Evolutionary conservation across 768 basidiomycete species (phyloP).

Genomic region (Podaxis rugospora): DNA sequence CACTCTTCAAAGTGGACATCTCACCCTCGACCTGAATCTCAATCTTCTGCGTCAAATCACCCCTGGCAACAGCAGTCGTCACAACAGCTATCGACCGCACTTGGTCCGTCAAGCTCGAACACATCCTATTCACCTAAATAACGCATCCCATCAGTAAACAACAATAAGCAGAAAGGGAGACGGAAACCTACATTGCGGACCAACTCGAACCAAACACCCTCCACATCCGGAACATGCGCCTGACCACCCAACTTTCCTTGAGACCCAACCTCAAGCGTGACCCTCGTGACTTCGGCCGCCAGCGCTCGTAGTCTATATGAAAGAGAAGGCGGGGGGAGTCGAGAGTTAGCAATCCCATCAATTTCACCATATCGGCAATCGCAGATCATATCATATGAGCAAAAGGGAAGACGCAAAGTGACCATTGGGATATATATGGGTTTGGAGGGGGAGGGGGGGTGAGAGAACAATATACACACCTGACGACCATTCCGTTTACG

Average conservation of each 20-base stretch:
- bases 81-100: slow-evolving; percentile 82
- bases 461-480: slow-evolving; percentile 19
- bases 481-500: slow-evolving; percentile 56
- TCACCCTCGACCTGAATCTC: slow-evolving; percentile 85
- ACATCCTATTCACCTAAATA: slow-evolving; percentile 71
- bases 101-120: slow-evolving; percentile 73
- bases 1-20: slow-evolving; percentile 74
- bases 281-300: slow-evolving; percentile 79
- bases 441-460: neutral
- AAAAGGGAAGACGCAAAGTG: neutral
- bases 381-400: neutral
- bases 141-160: neutral
- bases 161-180: neutral
- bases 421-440: neutral
- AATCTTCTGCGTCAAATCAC: slow-evolving; percentile 90
- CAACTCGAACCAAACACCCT: slow-evolving; percentile 88
- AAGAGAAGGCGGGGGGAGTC: too few species aligned
- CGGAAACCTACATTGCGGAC: slow-evolving; percentile 58
- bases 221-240: slow-evolving; percentile 82
- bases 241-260: slow-evolving; percentile 89
- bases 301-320: slow-evolving; percentile 47
- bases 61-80: slow-evolving; percentile 86
- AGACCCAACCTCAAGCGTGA: slow-evolving; percentile 81
- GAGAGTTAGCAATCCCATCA: too few species aligned
- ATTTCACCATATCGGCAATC: neutral